A percentile compares a stretch with the other conserved stretches of the same genome.
phyloP scores from a whole-genome alignment of 2,329 filamentous ascomycete genomes.

The Neofusicoccum laricinum region DNA sequence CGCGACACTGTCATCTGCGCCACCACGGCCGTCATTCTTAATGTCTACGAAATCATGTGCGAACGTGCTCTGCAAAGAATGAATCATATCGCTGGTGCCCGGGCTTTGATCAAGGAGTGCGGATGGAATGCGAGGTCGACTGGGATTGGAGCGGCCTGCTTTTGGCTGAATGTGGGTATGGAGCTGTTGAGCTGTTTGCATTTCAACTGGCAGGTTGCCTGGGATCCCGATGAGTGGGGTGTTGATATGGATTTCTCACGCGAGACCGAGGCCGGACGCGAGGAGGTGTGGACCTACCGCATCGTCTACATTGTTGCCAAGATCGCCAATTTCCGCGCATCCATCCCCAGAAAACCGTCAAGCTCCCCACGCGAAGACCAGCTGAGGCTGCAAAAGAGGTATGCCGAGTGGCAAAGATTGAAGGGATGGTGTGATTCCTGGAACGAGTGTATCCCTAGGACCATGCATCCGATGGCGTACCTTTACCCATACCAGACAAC shows the following conservation, averaged over 20 bases:
- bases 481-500: conserved; percentile 65
- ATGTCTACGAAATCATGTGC: conserved; percentile 92
- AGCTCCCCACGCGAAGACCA: conserved; percentile 59
- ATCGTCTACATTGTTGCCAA: conserved; percentile 88
- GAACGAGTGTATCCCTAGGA: conserved; percentile 73
- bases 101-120: conserved; percentile 84
- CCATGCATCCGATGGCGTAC: conserved; percentile 84
- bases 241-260: conserved; percentile 71
- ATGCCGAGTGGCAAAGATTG: conserved; percentile 75
- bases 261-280: conserved; percentile 58
- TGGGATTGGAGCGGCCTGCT: conserved; percentile 82
- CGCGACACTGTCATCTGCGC: conserved; percentile 82
- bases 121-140: conserved; percentile 78
- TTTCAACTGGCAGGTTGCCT: conserved; percentile 81
- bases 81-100: conserved; percentile 82
- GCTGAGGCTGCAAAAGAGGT: conserved; percentile 60
- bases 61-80: conserved; percentile 75
- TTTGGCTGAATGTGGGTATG: conserved; percentile 90
- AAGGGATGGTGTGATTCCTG: conserved; percentile 80
- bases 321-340: conserved; percentile 78
- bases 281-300: conserved; percentile 84
- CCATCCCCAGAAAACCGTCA: conserved; percentile 60
- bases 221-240: conserved; percentile 89
- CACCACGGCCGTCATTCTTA: conserved; percentile 80
- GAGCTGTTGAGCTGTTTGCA: conserved; percentile 86